Percentiles rank a stretch among this genome's conserved stretches.
phyloP scores from a whole-genome alignment of 2,329 filamentous ascomycete genomes.

The Ophiocordyceps camponoti-saundersi region DNA sequence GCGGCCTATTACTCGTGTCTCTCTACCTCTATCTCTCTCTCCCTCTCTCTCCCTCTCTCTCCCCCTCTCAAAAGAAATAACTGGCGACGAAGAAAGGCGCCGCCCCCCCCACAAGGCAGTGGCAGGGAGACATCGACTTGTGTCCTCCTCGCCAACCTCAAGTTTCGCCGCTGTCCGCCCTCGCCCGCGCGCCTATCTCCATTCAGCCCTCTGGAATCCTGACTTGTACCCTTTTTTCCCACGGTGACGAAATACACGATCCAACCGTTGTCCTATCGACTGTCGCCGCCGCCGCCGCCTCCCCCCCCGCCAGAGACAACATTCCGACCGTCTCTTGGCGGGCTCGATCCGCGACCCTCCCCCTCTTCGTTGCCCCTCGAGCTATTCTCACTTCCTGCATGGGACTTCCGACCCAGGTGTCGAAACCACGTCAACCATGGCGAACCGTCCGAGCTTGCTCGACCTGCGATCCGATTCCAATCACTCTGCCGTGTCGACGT shows the following conservation, averaged over 20 bases:
- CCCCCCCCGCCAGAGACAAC: conserved; percentile 2
- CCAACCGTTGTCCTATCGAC: not conserved
- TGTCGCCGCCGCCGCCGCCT: conserved; percentile 5
- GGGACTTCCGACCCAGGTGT: conserved; percentile 4
- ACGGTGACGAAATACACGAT: conserved; percentile 7
- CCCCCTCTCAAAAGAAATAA: no score
- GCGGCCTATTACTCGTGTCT: no score
- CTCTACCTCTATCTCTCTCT: not conserved
- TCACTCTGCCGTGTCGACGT: conserved; percentile 24
- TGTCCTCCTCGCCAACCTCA: no score
- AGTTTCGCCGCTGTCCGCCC: not conserved
- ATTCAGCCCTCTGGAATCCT: conserved; percentile 1
- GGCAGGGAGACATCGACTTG: no score
- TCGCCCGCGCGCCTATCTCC: not conserved
- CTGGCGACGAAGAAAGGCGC: no score
- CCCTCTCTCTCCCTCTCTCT: no score
- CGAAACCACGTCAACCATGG: conserved; percentile 21
- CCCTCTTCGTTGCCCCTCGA: not conserved
- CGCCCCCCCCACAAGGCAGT: no score
- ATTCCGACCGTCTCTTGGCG: conserved; percentile 2
- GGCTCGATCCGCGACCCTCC: not conserved
- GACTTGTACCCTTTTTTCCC: not conserved
- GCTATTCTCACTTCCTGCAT: conserved; percentile 1
- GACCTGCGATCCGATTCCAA: conserved; percentile 43
- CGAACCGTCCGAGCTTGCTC: conserved; percentile 37